A percentile compares a stretch with the other conserved stretches of the same genome.
Evolutionary conservation across 208 protist genomes (phyloP).

Genomic region (Tritrichomonas foetus): DNA sequence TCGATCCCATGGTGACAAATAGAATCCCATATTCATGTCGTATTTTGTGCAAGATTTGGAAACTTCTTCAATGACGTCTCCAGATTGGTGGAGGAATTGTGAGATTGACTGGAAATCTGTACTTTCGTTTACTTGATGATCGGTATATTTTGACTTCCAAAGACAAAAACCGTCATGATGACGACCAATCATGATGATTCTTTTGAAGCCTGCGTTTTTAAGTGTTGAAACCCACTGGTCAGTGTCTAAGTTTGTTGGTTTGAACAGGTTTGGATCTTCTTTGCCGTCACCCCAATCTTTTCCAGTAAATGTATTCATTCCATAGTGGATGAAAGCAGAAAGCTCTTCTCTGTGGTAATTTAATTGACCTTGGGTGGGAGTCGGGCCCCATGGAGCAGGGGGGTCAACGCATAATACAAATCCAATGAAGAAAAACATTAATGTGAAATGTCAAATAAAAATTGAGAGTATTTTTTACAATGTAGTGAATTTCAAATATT

Average conservation of each 20-base stretch:
- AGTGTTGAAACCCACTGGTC: not conserved
- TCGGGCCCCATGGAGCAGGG: too few species aligned
- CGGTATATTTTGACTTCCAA: not conserved
- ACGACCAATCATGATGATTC: not conserved
- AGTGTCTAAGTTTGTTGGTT: not conserved
- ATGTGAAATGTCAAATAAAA: too few species aligned
- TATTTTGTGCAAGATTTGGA: not conserved
- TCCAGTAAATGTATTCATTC: too few species aligned
- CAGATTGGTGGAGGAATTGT: not conserved
- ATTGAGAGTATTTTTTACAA: too few species aligned
- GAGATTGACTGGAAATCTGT: not conserved
- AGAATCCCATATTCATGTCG: not conserved
- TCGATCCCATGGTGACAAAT: not conserved
- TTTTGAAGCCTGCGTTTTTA: not conserved
- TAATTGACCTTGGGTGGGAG: too few species aligned
- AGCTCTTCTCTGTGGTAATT: too few species aligned
- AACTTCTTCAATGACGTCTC: not conserved
- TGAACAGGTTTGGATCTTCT: not conserved
- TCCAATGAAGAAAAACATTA: too few species aligned
- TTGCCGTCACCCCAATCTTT: not conserved
- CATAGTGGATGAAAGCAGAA: too few species aligned
- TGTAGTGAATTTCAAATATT: too few species aligned
- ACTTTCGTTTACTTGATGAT: not conserved
- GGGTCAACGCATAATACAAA: too few species aligned
- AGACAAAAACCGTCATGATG: conserved; percentile 5